Conservation (phyloP, 2,329 filamentous ascomycete genomes). For the Clonostachys byssicola region DNA sequence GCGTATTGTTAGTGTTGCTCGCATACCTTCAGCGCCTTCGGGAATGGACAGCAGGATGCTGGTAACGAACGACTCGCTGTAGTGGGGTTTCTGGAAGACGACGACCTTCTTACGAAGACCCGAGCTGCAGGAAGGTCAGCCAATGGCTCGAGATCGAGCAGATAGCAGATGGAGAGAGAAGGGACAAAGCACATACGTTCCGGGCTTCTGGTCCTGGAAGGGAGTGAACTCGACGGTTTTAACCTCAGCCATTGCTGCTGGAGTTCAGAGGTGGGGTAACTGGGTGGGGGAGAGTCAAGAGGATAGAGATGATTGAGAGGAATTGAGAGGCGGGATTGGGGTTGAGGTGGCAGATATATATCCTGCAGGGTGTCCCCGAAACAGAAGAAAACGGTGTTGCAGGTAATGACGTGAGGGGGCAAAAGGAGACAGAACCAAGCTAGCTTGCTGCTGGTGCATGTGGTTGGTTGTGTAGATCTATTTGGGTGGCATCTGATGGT, state of each 20-base stretch:
- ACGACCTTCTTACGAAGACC: conserved; percentile 99
- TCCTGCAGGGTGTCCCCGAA: neutral
- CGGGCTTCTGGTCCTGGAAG: conserved; percentile 96
- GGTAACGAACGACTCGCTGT: conserved; percentile 92
- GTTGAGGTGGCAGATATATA: no score
- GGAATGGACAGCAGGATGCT: conserved; percentile 96
- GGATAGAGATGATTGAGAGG: conserved; percentile 6
- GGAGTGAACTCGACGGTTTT: conserved; percentile 79
- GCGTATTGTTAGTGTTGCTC: no score
- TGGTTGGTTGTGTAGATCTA: neutral
- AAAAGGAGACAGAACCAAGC: conserved; percentile 1
- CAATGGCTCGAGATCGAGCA: neutral
- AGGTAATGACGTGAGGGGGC: conserved; percentile 5
- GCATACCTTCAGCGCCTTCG: conserved; percentile 74
- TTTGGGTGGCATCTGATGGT: conserved; percentile 2
- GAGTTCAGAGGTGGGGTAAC: conserved; percentile 6
- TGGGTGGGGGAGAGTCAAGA: neutral
- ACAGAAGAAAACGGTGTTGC: neutral
- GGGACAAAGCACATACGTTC: conserved; percentile 66
- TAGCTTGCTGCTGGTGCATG: no score
- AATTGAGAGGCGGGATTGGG: conserved; percentile 7
- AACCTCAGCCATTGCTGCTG: conserved; percentile 53
- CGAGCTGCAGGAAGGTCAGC: conserved; percentile 54
- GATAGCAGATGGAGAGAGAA: neutral
- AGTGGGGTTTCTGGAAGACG: conserved; percentile 92